phyloP scores from a whole-genome alignment of 2,329 filamentous ascomycete genomes.

The Calonectria multiphialidica region DNA sequence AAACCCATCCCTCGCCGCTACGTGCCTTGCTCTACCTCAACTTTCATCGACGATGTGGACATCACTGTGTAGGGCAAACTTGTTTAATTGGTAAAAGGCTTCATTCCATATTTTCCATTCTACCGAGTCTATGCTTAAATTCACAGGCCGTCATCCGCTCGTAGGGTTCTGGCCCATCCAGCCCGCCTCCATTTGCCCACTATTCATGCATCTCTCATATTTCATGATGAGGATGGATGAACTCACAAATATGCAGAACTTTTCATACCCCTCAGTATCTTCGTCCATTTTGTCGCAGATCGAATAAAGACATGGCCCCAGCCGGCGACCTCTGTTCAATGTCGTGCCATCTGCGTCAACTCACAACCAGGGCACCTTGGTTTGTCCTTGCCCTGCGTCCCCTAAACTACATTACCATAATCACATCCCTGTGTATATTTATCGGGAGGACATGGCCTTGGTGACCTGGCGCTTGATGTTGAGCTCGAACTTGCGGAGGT shows the following conservation, averaged over 20 bases:
- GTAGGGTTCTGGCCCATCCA: conserved; percentile 39
- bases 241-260: conserved; percentile 49
- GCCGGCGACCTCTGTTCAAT: conserved; percentile 29
- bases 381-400: conserved; percentile 28
- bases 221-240: conserved; percentile 44
- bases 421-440: conserved; percentile 55
- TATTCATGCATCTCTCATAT: conserved; percentile 44
- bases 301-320: conserved; percentile 41
- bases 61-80: no score
- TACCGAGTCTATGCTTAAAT: conserved; percentile 53
- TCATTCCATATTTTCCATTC: conserved; percentile 51
- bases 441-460: conserved; percentile 96
- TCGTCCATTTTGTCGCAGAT: conserved; percentile 49
- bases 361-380: conserved; percentile 31
- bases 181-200: conserved; percentile 35
- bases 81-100: conserved; percentile 38
- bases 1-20: no score
- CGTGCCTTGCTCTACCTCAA: background rate
- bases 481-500: conserved; percentile 99
- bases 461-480: conserved; percentile 97
- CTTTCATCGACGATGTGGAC: background rate
- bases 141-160: conserved; percentile 44
- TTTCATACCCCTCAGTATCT: conserved; percentile 50
- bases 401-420: conserved; percentile 33
- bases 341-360: conserved; percentile 32